These are phyloP conservation scores for Leavenworthia alabamica DNA, from an alignment of 345 rosid species.

Conservation along the genomic window DNA sequence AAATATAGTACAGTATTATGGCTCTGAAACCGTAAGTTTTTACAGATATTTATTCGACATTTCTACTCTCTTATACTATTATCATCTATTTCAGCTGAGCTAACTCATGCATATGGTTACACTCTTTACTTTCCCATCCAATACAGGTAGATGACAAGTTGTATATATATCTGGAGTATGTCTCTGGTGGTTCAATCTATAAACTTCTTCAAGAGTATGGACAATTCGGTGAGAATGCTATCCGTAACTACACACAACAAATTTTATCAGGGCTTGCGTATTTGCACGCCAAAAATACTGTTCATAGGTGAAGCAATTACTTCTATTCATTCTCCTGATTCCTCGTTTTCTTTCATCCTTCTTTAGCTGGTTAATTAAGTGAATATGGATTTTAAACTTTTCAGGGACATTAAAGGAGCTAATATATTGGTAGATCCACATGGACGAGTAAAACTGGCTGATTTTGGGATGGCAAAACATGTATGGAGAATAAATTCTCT, in stretches of 20 bases:
- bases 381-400: neutral
- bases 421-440: conserved; percentile 72
- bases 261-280: conserved; percentile 73
- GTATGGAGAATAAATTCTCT: conserved; percentile 31
- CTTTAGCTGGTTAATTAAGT: neutral
- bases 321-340: neutral
- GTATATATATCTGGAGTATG: conserved; percentile 75
- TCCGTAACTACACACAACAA: conserved; percentile 73
- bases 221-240: conserved; percentile 56
- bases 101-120: neutral
- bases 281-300: conserved; percentile 61
- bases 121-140: neutral
- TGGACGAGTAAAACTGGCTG: conserved; percentile 76
- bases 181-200: conserved; percentile 81
- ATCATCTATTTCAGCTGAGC: conserved; percentile 3
- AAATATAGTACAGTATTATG: conserved; percentile 78
- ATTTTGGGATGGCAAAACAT: conserved; percentile 71
- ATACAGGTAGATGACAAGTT: conserved; percentile 59
- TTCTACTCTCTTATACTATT: neutral
- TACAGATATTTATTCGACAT: neutral
- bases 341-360: neutral
- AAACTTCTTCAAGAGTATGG: conserved; percentile 84
- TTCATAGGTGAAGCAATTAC: conserved; percentile 50
- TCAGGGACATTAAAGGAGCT: conserved; percentile 86
- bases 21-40: conserved; percentile 57